Percentiles rank a stretch among this genome's conserved stretches.
Conservation (phyloP, 75 land plant species). For the Cryptomeria japonica region DNA sequence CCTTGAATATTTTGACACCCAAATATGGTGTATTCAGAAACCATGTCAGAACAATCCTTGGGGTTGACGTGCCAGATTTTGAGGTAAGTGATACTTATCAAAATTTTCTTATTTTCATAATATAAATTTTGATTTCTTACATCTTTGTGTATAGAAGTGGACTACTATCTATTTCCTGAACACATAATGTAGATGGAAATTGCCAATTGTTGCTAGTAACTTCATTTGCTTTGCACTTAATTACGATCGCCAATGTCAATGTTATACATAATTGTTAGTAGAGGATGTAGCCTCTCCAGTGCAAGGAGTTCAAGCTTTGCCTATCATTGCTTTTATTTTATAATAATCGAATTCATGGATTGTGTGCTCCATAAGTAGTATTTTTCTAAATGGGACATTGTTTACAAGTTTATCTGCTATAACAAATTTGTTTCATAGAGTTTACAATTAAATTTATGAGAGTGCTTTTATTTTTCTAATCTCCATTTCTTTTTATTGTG, state of each 20-base stretch:
- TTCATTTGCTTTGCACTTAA: neutral
- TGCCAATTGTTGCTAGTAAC: neutral
- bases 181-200: neutral
- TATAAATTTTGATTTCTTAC: neutral
- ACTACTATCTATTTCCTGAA: neutral
- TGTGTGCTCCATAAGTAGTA: neutral
- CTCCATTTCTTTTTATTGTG: neutral
- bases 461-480: neutral
- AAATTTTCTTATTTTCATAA: neutral
- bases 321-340: neutral
- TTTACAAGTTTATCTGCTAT: neutral
- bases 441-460: neutral
- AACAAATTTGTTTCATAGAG: neutral
- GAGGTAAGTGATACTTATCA: neutral
- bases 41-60: slow-evolving; percentile 12
- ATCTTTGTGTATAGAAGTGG: neutral
- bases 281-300: neutral
- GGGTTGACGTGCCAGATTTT: slow-evolving; percentile 11
- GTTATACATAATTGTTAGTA: neutral
- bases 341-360: neutral
- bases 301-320: neutral
- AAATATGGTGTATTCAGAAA: slow-evolving; percentile 9
- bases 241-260: neutral
- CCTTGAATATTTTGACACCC: slow-evolving; percentile 10
- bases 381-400: neutral